A percentile compares a stretch with the other conserved stretches of the same genome.
phyloP scores from a whole-genome alignment of 2,329 filamentous ascomycete genomes.

The Bipolaris gigantea region DNA sequence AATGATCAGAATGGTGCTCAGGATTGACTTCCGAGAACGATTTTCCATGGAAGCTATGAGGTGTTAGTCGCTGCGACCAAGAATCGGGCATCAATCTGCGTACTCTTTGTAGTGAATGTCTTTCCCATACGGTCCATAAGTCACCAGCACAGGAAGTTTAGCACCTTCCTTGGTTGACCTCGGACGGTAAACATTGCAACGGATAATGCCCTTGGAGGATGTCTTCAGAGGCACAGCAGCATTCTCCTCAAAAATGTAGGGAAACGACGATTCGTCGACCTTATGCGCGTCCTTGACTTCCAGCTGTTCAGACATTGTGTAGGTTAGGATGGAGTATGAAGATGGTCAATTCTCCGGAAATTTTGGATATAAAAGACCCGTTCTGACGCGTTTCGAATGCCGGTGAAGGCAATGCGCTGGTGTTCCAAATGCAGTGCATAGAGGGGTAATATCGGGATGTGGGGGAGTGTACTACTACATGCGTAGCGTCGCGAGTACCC shows the following conservation, averaged over 20 bases:
- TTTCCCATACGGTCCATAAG: conserved; percentile 75
- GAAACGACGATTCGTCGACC: conserved; percentile 41
- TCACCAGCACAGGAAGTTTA: conserved; percentile 64
- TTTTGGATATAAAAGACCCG: conserved; percentile 23
- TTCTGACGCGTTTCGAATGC: conserved; percentile 14
- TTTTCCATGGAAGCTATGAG: conserved; percentile 51
- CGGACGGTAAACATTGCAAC: conserved; percentile 57
- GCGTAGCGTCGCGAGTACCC: neutral
- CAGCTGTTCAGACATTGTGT: conserved; percentile 31
- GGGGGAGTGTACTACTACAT: conserved; percentile 12
- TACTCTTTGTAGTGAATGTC: conserved; percentile 66
- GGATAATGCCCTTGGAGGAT: conserved; percentile 46
- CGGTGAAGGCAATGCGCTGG: conserved; percentile 8
- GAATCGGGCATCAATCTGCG: neutral
- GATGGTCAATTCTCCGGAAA: neutral
- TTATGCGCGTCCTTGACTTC: conserved; percentile 39
- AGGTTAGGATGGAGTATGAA: neutral
- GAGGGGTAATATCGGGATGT: conserved; percentile 25
- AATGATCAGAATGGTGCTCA: conserved; percentile 45
- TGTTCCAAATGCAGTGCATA: conserved; percentile 1
- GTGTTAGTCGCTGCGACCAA: neutral
- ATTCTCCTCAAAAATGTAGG: conserved; percentile 57
- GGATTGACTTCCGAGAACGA: conserved; percentile 49
- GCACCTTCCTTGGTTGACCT: conserved; percentile 40
- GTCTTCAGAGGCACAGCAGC: conserved; percentile 50